Base-by-base conservation (phyloP, 225 moss, liverwort and hornwort species). In the Physcomitrellopsis africana region DNA sequence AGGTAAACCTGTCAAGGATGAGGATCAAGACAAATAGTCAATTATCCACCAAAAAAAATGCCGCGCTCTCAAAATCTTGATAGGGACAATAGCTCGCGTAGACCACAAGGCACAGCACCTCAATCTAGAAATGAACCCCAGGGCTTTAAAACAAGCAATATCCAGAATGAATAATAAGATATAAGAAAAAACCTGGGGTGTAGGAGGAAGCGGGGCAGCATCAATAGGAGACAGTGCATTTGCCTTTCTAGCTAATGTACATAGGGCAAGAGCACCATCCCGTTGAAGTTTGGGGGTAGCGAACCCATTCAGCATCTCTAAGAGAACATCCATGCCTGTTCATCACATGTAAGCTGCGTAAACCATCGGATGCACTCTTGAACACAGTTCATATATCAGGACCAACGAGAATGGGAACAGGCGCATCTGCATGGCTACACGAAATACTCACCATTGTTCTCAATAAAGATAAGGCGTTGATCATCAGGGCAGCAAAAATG, bases 231-330 rank as follows among this genome's bases (percentile, higher is more conserved):
- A 94, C 10, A 90, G 76, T 13, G 90, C 88, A 66, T 90, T 92
- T 61, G 97, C 93, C 80, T 97, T 97, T 41, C 84, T 93, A n/a
- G 97, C 97, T 74, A 97, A 89, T 87, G 84, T 93, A 83, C 91
- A 87, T 9, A 97, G 78, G 62, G 94, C 97, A 74, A 93, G 79
- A 43, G 97, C 94, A 75, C 94, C 97, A 82, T 97, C 97, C 56
- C 87, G 91, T 72, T 97, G 97, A 67, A 87, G 83, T 78, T 97
- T 97, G 8, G 91, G 89, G 60, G 83, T 80, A 61, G 81, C 75
- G 46, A 93, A 94, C 22, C 90, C 80, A 73, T 81, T 89, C 41
- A 97, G 76, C 97, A 97, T 94, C 69, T 97, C 97, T 75, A 97
- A 83, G 24, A 97, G 83, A 56, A 97, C 85, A 69, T 97, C 97